Conservation (phyloP, 202 grass and related monocot genomes). For the Bolboschoenoplectus hybrid region DNA sequence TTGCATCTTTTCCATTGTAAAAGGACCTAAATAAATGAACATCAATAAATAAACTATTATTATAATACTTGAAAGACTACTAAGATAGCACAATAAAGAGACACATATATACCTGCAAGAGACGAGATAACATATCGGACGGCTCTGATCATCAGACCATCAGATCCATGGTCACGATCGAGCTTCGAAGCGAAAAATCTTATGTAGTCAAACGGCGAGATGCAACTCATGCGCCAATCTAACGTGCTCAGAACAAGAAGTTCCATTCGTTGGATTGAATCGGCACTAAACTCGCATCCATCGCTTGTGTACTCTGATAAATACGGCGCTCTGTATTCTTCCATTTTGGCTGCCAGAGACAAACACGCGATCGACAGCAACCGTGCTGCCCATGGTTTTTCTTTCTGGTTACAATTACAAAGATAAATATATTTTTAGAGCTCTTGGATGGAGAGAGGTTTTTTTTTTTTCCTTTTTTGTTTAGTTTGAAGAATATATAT, state of each 20-base stretch:
- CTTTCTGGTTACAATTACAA: slow-evolving; percentile 52
- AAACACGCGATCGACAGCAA: slow-evolving; percentile 81
- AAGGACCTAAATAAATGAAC: background rate
- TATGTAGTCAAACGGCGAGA: slow-evolving; percentile 79
- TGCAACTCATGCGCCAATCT: slow-evolving; percentile 63
- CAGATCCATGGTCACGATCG: background rate
- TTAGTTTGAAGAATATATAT: slow-evolving; percentile 14
- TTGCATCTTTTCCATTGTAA: background rate
- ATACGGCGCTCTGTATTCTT: slow-evolving; percentile 64
- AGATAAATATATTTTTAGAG: slow-evolving; percentile 32
- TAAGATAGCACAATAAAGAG: slow-evolving; percentile 33
- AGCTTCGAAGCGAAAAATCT: slow-evolving; percentile 57
- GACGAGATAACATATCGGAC: slow-evolving; percentile 44
- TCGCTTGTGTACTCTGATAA: slow-evolving; percentile 57
- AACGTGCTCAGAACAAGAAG: slow-evolving; percentile 78
- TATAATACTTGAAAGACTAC: background rate
- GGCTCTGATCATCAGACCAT: slow-evolving; percentile 42
- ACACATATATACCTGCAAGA: slow-evolving; percentile 48
- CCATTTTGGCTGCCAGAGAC: slow-evolving; percentile 88
- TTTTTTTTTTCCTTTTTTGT: background rate
- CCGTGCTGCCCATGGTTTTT: slow-evolving; percentile 72
- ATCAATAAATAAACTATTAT: background rate
- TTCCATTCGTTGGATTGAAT: slow-evolving; percentile 65
- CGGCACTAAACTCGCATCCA: slow-evolving; percentile 59
- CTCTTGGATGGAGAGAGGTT: background rate